These are phyloP conservation scores for Acanthamoeba divionensis DNA, from an alignment of 208 protist species.

Conservation along the genomic window DNA sequence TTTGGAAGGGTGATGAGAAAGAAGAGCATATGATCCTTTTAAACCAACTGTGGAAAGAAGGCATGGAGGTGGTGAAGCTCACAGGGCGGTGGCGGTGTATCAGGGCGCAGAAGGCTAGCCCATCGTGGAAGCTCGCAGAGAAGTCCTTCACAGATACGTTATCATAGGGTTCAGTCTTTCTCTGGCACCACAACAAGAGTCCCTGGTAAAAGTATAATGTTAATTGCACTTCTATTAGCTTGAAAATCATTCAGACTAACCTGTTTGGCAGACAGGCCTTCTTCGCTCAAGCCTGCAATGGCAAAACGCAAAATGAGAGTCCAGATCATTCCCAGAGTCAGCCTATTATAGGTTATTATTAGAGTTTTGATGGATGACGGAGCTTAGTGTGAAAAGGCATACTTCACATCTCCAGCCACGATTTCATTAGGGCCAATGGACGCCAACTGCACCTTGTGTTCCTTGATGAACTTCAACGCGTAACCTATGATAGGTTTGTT, in stretches of 20 bases:
- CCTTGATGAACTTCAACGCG: constrained; percentile 64
- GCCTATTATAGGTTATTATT: not conserved
- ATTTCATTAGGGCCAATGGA: constrained; percentile 57
- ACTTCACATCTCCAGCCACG: constrained; percentile 30
- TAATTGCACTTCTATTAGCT: not conserved
- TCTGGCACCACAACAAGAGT: constrained; percentile 75
- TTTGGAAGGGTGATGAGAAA: not conserved
- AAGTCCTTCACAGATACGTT: constrained; percentile 80
- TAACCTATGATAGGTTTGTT: not conserved
- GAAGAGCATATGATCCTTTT: not conserved
- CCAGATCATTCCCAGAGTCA: constrained; percentile 53
- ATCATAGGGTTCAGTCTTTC: constrained; percentile 75
- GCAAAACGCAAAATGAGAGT: constrained; percentile 70
- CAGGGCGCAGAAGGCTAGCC: constrained; percentile 73
- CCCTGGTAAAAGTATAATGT: not conserved
- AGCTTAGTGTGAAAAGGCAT: not conserved
- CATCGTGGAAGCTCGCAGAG: constrained; percentile 67
- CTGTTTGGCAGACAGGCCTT: constrained; percentile 70
- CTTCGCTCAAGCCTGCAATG: constrained; percentile 67
- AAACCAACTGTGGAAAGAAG: not conserved
- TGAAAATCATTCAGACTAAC: not conserved
- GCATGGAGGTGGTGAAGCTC: not conserved
- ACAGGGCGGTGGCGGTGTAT: constrained; percentile 67
- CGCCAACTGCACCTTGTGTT: constrained; percentile 62
- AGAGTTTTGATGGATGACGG: not conserved